These are phyloP conservation scores for Grigorovia transvaalensis DNA, from an alignment of 805 yeast species.

Conservation along the genomic window DNA sequence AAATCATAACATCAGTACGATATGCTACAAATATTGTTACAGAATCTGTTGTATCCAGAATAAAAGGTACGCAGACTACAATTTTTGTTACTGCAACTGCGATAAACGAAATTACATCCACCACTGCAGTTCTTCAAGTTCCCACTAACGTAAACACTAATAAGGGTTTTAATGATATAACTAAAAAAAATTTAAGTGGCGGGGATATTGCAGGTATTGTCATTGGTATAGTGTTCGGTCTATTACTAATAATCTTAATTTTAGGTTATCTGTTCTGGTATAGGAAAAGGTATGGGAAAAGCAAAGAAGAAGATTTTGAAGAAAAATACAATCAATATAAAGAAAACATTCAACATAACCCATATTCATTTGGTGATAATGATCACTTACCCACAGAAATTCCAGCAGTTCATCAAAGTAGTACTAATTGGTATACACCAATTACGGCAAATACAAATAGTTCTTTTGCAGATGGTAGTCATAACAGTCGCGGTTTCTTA, in stretches of 20 bases:
- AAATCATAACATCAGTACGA: constrained; percentile 13
- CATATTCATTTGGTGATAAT: constrained; percentile 27
- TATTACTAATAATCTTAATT: constrained; percentile 29
- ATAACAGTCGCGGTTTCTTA: neutral
- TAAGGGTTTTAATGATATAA: neutral
- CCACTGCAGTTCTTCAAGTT: constrained; percentile 1
- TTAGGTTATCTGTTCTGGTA: constrained; percentile 34
- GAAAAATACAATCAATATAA: constrained; percentile 21
- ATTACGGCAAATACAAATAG: neutral
- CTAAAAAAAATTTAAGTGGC: constrained; percentile 14
- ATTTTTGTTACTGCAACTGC: constrained; percentile 22
- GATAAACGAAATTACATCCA: constrained; percentile 13
- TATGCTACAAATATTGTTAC: constrained; percentile 19
- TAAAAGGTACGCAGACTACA: constrained; percentile 13
- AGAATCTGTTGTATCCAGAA: constrained; percentile 16
- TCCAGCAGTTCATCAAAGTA: constrained; percentile 6
- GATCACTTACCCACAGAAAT: constrained; percentile 20
- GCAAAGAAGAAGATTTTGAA: constrained; percentile 28
- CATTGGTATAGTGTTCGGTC: constrained; percentile 42
- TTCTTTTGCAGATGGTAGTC: neutral
- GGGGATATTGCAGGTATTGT: constrained; percentile 58
- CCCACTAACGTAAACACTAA: neutral
- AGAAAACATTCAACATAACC: constrained; percentile 29
- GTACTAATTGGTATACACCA: constrained; percentile 1
- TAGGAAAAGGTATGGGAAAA: constrained; percentile 30